Conservation (phyloP, 2,329 filamentous ascomycete genomes). For the Penicillium sp. region DNA sequence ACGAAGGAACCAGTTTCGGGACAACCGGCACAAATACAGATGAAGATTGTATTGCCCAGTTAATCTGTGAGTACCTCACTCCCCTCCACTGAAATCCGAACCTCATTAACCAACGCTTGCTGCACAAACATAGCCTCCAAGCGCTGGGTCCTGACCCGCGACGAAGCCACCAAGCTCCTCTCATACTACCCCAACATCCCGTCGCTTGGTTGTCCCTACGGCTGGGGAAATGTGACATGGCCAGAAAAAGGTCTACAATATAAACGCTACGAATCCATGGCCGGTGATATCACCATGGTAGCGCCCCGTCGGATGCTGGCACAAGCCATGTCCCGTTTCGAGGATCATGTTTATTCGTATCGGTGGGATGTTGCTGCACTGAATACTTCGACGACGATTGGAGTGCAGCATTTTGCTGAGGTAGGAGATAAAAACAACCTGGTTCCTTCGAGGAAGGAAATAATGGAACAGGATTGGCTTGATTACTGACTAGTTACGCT, state of each 20-base stretch:
- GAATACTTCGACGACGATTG: slow-evolving; percentile 35
- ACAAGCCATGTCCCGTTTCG: slow-evolving; percentile 32
- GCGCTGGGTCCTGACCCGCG: slow-evolving; percentile 37
- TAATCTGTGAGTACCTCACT: slow-evolving; percentile 29
- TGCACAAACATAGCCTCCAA: slow-evolving; percentile 29
- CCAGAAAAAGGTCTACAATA: slow-evolving; percentile 36
- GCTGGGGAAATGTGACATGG: slow-evolving; percentile 43
- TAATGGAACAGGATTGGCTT: neutral
- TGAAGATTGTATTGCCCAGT: slow-evolving; percentile 55
- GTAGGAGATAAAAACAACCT: slow-evolving; percentile 18
- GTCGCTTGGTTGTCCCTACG: slow-evolving; percentile 54
- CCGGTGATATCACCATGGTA: slow-evolving; percentile 38
- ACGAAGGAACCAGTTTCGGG: slow-evolving; percentile 67
- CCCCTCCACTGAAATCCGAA: no score
- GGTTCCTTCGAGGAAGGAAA: neutral
- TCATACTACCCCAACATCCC: slow-evolving; percentile 60
- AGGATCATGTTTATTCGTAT: slow-evolving; percentile 34
- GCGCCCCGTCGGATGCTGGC: slow-evolving; percentile 39
- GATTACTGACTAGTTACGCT: neutral
- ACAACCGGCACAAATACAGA: slow-evolving; percentile 60
- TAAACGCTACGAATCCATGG: slow-evolving; percentile 41
- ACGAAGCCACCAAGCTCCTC: slow-evolving; percentile 49
- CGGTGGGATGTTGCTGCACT: slow-evolving; percentile 40
- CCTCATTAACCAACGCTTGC: slow-evolving; percentile 22
- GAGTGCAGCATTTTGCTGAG: slow-evolving; percentile 41